Evolutionary conservation across 441 rosid genomes (phyloP), one percentile per base, ranked within the genome.

Genomic region (Hura crepitans): DNA sequence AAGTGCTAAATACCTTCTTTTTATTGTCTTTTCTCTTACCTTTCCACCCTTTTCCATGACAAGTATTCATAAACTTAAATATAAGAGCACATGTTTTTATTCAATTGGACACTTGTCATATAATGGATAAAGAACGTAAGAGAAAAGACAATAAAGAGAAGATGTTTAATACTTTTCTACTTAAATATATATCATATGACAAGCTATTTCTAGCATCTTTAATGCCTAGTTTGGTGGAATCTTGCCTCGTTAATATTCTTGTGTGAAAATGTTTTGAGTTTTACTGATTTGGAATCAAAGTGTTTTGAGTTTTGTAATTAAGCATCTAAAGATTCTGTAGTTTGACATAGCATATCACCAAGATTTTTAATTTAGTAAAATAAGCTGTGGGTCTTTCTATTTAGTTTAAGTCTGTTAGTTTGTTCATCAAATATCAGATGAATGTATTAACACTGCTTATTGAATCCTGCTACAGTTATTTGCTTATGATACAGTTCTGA

Each of bases 401-500:
- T 54, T 3, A 56, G 33, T 54, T 35, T 45, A 28, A 2, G 30
- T n/a, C 13, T 45, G 18, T 30, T 18, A 18, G 37, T 68, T 42
- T 11, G 15, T 7, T 14, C 2, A 23, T 54, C 15, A 15, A 35
- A 23, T 6, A 51, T 35, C 12, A 60, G 22, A 47, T 37, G 11
- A 33, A 55, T 62, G 23, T 56, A 22, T 14, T 75, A 23, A 57
- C 15, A 35, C 15, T 69, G 23, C 45, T 63, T 6, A 0, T 47
- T 20, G 17, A 5, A 39, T 23, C 28, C 7, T 20, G 45, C 51
- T 78, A 85, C 95, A 89, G 95, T 83, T 94, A 65, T 94, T 90
- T 80, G 96, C 91, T 70, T 94, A 86, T 45, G 97, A 94, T 68
- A 88, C 97, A 0, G 91, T 92, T 33, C 81, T 89, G 82, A 94